phyloP scores from a whole-genome alignment of 75 land plant species.

The Cupressus sempervirens region DNA sequence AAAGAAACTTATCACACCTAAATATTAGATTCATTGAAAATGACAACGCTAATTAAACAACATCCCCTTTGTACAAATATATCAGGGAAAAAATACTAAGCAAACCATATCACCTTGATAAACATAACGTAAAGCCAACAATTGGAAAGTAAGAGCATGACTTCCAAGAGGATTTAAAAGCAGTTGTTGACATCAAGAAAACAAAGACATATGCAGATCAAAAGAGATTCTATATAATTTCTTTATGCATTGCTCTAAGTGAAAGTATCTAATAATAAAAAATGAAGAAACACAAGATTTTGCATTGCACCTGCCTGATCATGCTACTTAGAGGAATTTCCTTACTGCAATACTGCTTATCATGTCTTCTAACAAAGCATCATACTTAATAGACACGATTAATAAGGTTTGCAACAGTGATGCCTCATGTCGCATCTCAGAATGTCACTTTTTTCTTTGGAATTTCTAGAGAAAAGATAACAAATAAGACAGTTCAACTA shows the following conservation, averaged over 20 bases:
- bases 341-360: no score
- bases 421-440: background rate
- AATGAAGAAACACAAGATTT: background rate
- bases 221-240: background rate
- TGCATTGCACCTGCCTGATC: background rate
- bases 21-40: background rate
- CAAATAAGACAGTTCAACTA: no score
- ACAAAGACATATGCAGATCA: background rate
- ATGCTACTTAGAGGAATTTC: background rate
- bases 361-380: background rate
- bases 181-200: background rate
- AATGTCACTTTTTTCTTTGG: no score
- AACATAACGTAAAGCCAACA: background rate
- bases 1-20: background rate
- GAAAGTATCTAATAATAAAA: background rate
- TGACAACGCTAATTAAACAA: background rate
- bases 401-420: background rate
- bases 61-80: background rate
- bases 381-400: background rate
- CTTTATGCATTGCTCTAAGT: background rate
- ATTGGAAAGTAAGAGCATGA: background rate
- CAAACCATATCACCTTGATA: constrained; percentile 4
- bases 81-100: background rate
- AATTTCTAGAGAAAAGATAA: no score
- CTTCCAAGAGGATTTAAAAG: background rate